phyloP scores from a whole-genome alignment of 805 yeast genomes.

The Kodamaea lidongshanica region DNA sequence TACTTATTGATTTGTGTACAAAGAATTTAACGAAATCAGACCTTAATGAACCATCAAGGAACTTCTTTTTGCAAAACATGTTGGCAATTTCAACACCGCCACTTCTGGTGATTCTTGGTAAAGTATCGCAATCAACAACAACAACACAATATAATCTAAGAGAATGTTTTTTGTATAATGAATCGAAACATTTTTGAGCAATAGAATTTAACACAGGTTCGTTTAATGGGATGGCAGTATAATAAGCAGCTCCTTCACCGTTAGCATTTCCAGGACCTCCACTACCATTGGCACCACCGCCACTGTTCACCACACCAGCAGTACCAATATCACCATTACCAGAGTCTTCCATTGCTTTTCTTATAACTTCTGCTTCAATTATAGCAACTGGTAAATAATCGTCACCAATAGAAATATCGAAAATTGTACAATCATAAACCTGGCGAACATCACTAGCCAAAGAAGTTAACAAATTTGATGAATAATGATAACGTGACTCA shows the following conservation, averaged over 20 bases:
- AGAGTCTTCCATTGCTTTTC: constrained; percentile 31
- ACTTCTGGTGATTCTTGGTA: constrained; percentile 78
- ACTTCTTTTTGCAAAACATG: constrained; percentile 71
- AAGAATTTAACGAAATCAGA: constrained; percentile 80
- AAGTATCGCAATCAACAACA: constrained; percentile 69
- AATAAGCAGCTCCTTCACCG: constrained; percentile 12
- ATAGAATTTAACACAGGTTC: constrained; percentile 38
- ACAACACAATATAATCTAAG: constrained; percentile 77
- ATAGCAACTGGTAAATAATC: constrained; percentile 82
- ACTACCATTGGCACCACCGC: constrained; percentile 21
- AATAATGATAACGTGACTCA: constrained; percentile 63
- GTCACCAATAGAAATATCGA: constrained; percentile 72
- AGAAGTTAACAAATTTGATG: constrained; percentile 81
- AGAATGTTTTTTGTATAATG: constrained; percentile 47
- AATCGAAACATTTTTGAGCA: constrained; percentile 41
- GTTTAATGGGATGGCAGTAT: constrained; percentile 35
- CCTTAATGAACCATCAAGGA: constrained; percentile 71
- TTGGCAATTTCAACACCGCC: constrained; percentile 93
- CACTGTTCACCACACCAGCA: constrained; percentile 5
- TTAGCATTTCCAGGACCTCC: constrained; percentile 13
- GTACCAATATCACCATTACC: constrained; percentile 10
- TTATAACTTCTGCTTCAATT: constrained; percentile 58
- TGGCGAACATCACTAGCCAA: constrained; percentile 74
- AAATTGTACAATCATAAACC: constrained; percentile 85
- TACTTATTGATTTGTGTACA: constrained; percentile 53